phyloP scores from a whole-genome alignment of 805 yeast species.

The Saccharomycopsis amapae region DNA sequence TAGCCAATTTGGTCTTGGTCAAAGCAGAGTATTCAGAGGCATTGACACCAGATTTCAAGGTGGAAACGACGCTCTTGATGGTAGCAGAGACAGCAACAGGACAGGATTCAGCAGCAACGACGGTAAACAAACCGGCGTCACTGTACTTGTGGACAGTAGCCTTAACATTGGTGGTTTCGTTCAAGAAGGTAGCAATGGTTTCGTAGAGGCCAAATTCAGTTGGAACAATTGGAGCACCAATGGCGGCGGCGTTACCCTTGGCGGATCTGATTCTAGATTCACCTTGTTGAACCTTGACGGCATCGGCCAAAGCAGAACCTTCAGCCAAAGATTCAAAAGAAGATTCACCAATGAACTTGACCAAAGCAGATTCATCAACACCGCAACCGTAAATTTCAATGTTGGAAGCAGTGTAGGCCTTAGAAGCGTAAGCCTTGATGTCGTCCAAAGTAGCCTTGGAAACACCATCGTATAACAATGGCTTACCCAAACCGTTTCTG shows the following conservation, averaged over 20 bases:
- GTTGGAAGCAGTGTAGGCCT: constrained; percentile 63
- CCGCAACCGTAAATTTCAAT: constrained; percentile 68
- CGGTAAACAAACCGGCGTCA: constrained; percentile 75
- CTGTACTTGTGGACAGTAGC: constrained; percentile 56
- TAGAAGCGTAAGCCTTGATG: constrained; percentile 56
- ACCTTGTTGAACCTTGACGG: constrained; percentile 46
- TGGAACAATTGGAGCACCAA: constrained; percentile 72
- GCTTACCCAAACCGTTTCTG: constrained; percentile 83
- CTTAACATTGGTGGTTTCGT: constrained; percentile 42
- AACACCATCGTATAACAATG: constrained; percentile 67
- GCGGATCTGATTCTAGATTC: constrained; percentile 60
- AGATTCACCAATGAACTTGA: constrained; percentile 58
- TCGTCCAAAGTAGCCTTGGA: constrained; percentile 53
- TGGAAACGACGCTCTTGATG: constrained; percentile 51
- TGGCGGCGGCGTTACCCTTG: constrained; percentile 64
- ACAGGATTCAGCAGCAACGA: constrained; percentile 53
- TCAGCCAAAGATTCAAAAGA: constrained; percentile 55
- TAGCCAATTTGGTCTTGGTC: constrained; percentile 37
- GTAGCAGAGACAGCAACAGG: constrained; percentile 53
- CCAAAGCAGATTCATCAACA: constrained; percentile 64
- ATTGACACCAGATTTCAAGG: constrained; percentile 46
- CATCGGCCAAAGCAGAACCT: constrained; percentile 43
- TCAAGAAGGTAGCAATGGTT: constrained; percentile 63
- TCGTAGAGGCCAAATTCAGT: constrained; percentile 60
- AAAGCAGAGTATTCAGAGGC: constrained; percentile 54